Evolutionary conservation across 345 rosid species (phyloP), one percentile per base, ranked within the genome.

Genomic region (Chamaenerion angustifolium): DNA sequence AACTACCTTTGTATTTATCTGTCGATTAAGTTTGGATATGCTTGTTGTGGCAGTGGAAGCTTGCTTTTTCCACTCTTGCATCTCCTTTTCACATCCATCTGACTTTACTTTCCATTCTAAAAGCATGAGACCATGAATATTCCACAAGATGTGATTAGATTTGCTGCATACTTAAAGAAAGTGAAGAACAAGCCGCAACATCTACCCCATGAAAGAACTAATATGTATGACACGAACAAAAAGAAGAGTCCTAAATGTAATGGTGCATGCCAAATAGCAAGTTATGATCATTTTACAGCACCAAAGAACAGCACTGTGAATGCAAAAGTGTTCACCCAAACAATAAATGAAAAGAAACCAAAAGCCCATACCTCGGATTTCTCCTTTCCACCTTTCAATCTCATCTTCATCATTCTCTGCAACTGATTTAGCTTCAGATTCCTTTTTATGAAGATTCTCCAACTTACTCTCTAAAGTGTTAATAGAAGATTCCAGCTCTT

Each of bases 61-160:
- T 68, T 76, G 72, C 72, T 87, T 92, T 73, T 77, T 82, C 96
- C 85, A 82, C 45, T 92, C 83, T 66, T 76, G 83, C 59, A 87
- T 75, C 64, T 87, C 85, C 74, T 84, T 87, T 51, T 87, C 96
- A 66, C 87, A 82, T 58, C 73, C 93, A 50, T 92, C 96, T 12
- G 83, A 74, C 74, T 92, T 84, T 57, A 74, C 75, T 67, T 84
- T 92, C 95, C 80, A 78, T 66, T 74, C 98, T 92, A 66, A 27
- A 51, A 45, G 37, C 50, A 17, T n/a, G 23, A 40, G 1, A 5
- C 16, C 35, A 42, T 42, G 16, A 46, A 46, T 1, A 15, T 17
- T 13, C 8, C 42, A n/a, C 11, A 12, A 21, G 35, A 10, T 48
- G 6, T 19, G 35, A 48, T 19, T 19, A 11, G 6, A 11, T 2